Conservation (phyloP, 1,284 basidiomycete species). For the Mycena citricolor region DNA sequence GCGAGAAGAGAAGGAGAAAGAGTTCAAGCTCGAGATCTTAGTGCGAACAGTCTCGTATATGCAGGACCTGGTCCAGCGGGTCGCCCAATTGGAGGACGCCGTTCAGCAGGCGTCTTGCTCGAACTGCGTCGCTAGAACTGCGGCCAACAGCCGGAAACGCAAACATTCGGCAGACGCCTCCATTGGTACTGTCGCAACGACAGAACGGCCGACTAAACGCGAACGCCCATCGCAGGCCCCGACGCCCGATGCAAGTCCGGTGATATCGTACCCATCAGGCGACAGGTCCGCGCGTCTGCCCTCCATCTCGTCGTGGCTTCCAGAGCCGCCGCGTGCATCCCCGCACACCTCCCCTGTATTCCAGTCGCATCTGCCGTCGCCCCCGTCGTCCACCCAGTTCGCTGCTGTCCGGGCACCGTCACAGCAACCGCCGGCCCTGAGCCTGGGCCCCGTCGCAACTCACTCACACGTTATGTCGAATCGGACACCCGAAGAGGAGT, state of each 20-base stretch:
- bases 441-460: constrained; percentile 33
- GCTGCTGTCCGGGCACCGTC: constrained; percentile 25
- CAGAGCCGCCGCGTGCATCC: constrained; percentile 34
- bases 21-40: constrained; percentile 81
- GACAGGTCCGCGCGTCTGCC: constrained; percentile 33
- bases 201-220: neutral
- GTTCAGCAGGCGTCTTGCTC: constrained; percentile 15
- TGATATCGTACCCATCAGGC: too few species aligned
- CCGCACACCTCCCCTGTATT: constrained; percentile 45
- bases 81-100: constrained; percentile 38
- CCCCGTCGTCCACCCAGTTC: constrained; percentile 45
- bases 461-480: constrained; percentile 25
- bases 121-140: constrained; percentile 18
- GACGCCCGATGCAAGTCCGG: too few species aligned
- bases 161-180: constrained; percentile 3
- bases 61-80: constrained; percentile 57
- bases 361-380: constrained; percentile 41
- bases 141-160: constrained; percentile 11
- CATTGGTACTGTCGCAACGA: too few species aligned
- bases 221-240: too few species aligned
- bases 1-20: constrained; percentile 58
- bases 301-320: constrained; percentile 47
- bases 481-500: constrained; percentile 68
- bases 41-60: constrained; percentile 71
- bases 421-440: constrained; percentile 34